A percentile compares a stretch with the other conserved stretches of the same genome.
phyloP scores from a whole-genome alignment of 1,284 basidiomycete genomes.

The Cryptococcus sp. region DNA sequence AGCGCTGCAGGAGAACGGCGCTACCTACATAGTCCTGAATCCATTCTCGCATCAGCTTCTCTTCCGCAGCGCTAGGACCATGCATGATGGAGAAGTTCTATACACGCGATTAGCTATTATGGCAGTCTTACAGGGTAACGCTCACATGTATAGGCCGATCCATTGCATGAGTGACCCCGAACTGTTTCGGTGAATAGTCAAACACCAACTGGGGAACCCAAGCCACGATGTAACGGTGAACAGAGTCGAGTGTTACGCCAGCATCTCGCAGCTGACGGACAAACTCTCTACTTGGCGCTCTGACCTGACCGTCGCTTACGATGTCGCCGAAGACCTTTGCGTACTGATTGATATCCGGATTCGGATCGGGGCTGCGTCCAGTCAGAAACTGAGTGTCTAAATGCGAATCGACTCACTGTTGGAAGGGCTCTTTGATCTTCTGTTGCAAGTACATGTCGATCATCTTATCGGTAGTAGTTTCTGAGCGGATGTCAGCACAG shows the following conservation, averaged over 20 bases:
- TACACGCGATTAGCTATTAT: background rate
- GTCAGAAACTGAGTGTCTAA: background rate
- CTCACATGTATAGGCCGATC: slow-evolving; percentile 15
- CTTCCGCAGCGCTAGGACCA: slow-evolving; percentile 8
- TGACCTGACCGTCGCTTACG: slow-evolving; percentile 28
- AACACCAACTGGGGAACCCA: slow-evolving; percentile 18
- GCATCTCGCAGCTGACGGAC: slow-evolving; percentile 21
- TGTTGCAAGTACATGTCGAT: slow-evolving; percentile 15
- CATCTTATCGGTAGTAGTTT: slow-evolving; percentile 9
- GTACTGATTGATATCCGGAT: slow-evolving; percentile 7
- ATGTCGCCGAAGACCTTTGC: slow-evolving; percentile 25
- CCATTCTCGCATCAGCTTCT: slow-evolving; percentile 15
- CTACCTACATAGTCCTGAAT: slow-evolving; percentile 16
- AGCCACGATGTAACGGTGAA: slow-evolving; percentile 28
- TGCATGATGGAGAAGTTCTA: slow-evolving; percentile 18
- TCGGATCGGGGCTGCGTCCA: slow-evolving; percentile 7
- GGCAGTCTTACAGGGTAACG: background rate
- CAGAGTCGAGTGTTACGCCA: slow-evolving; percentile 15
- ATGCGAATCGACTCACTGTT: slow-evolving; percentile 6
- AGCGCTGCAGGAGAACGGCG: too few species aligned
- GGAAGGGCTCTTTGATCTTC: slow-evolving; percentile 15
- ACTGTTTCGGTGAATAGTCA: slow-evolving; percentile 7
- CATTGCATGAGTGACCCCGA: slow-evolving; percentile 16
- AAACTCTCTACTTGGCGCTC: slow-evolving; percentile 23
- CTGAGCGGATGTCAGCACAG: background rate